These are phyloP conservation scores for Penicillium turbatum DNA, from an alignment of 495 filamentous ascomycete species.

Conservation along the genomic window DNA sequence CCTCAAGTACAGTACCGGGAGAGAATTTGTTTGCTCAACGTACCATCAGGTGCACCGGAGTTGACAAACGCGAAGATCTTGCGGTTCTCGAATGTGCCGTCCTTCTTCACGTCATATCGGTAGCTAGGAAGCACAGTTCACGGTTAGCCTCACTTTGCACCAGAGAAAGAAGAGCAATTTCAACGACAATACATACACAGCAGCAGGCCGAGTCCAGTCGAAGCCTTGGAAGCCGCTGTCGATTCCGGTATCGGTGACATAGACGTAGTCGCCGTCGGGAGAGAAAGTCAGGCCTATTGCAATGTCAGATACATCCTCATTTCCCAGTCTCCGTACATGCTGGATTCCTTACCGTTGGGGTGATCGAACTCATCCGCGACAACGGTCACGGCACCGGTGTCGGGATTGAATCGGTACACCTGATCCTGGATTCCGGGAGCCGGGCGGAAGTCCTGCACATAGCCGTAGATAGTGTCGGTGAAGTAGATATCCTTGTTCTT, in stretches of 20 bases:
- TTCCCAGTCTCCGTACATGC: neutral
- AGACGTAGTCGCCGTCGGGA: slow-evolving; percentile 39
- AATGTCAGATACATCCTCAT: neutral
- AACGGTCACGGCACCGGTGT: slow-evolving; percentile 39
- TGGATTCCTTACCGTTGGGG: slow-evolving; percentile 26
- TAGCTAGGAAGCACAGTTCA: slow-evolving; percentile 7
- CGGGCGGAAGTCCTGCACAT: slow-evolving; percentile 31
- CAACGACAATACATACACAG: slow-evolving; percentile 15
- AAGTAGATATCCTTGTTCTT: slow-evolving; percentile 47
- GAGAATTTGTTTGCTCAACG: neutral
- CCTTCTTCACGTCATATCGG: slow-evolving; percentile 18
- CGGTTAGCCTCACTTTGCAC: neutral
- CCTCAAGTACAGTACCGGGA: neutral
- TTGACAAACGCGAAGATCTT: slow-evolving; percentile 20
- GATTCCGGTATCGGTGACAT: slow-evolving; percentile 42
- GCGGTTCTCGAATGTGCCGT: slow-evolving; percentile 22
- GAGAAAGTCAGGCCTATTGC: slow-evolving; percentile 38
- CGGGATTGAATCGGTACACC: slow-evolving; percentile 41
- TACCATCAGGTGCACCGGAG: slow-evolving; percentile 35
- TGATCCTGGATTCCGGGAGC: slow-evolving; percentile 30
- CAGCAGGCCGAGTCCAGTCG: slow-evolving; percentile 15
- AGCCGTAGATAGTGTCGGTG: slow-evolving; percentile 38
- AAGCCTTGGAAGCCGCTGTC: slow-evolving; percentile 18
- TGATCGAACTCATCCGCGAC: slow-evolving; percentile 36
- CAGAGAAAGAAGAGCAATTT: neutral